Evolutionary conservation across 129 eudicot genomes (phyloP).

Genomic region (Pittosporum tobira): DNA sequence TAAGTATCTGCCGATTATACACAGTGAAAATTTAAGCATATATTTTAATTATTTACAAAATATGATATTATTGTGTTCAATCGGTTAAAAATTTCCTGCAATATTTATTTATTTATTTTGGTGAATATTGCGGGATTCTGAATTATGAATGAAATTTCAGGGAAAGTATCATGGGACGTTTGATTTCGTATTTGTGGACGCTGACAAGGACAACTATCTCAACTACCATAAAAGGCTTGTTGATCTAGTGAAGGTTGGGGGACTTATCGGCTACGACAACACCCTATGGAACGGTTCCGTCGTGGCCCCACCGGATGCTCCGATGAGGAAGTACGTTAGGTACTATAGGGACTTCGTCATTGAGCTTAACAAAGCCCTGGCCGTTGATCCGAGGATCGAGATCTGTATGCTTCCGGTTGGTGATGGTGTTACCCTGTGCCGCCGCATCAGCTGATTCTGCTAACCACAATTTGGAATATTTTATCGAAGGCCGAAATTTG

Average conservation of each 20-base stretch:
- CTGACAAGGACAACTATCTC: conserved; percentile 29
- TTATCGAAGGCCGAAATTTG: too few relatives aligned
- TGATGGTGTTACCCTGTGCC: conserved; percentile 29
- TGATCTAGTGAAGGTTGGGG: conserved; percentile 25
- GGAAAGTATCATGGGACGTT: conserved; percentile 18
- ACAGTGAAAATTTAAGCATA: too few relatives aligned
- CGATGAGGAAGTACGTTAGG: conserved; percentile 19
- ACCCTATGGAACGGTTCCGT: conserved; percentile 25
- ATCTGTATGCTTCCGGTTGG: conserved; percentile 29
- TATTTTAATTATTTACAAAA: too few relatives aligned
- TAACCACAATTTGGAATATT: not conserved
- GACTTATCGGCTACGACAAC: conserved; percentile 32
- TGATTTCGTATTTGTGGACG: conserved; percentile 32
- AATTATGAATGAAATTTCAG: conserved; percentile 8
- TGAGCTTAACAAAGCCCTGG: conserved; percentile 26
- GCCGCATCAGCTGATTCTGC: conserved; percentile 17
- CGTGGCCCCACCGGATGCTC: conserved; percentile 14
- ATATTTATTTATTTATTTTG: too few relatives aligned
- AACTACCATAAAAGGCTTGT: conserved; percentile 30
- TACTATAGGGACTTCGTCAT: conserved; percentile 24
- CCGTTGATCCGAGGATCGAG: conserved; percentile 26
- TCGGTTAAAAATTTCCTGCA: too few relatives aligned
- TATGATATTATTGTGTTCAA: too few relatives aligned
- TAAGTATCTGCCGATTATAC: too few relatives aligned
- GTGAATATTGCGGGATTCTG: too few relatives aligned